Evolutionary conservation across 2,329 filamentous ascomycete genomes (phyloP), one percentile per base, ranked within the genome.

Genomic region (Colletotrichum costaricense): DNA sequence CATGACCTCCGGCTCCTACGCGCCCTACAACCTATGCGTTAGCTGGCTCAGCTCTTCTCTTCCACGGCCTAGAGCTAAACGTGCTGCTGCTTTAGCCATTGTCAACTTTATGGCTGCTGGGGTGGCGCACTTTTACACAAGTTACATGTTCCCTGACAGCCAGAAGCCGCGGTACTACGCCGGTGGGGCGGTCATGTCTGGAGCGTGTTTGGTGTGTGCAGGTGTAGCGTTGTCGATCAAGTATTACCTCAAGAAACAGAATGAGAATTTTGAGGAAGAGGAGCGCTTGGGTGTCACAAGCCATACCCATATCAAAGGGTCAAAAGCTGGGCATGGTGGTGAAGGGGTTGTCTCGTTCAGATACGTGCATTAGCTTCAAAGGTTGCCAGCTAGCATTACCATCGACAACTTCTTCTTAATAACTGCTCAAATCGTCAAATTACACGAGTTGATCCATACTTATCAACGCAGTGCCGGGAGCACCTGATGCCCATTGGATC

Each of bases 51-150:
- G 79, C 78, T 0, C 76, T 81, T 69, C 66, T n/a, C 11, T 78
- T 76, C 26, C 78, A 79, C 54, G 84, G 80, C 0, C 81, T 78
- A 0, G 82, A 82, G 66, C 58, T 75, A 84, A 84, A 77, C 78
- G 80, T 11, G 82, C 83, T 1, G 76, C 73, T 8, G 81, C 80
- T 4, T 77, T 78, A 2, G 80, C 82, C 1, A 79, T 84, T 0
- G 79, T 83, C 38, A 84, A 84, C 60, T 77, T 84, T 9, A 69
- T 69, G 66, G 66, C 66, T 0, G 66, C 66, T 19, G 66, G 66
- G 14, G 75, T 82, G 12, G 78, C 76, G 0, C 79, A 79, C 62
- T 80, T 80, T 22, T 80, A 79, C 66, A 80, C 79, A 6, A 68
- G 71, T 19, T 80, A 80, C 75, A 79, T 80, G 78, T 79, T 80